phyloP scores from a whole-genome alignment of 768 basidiomycete species.

The Amanita muscaria region DNA sequence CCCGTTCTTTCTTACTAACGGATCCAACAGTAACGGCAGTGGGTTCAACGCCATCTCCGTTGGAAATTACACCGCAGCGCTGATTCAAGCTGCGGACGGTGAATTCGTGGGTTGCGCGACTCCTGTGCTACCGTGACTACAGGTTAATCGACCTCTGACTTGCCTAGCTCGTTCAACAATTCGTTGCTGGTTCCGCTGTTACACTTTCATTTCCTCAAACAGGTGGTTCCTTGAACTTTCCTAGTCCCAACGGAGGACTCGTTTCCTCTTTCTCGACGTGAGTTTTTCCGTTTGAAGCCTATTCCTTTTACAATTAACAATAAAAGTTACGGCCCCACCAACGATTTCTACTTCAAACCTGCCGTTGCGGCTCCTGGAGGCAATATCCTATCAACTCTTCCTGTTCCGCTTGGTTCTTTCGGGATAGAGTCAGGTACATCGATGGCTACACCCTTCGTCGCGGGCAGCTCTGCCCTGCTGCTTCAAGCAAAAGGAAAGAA shows the following conservation, averaged over 20 bases:
- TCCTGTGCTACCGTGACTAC: neutral
- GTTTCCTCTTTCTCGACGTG: conserved; percentile 43
- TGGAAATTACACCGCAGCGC: conserved; percentile 37
- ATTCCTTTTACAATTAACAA: neutral
- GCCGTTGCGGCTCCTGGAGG: conserved; percentile 46
- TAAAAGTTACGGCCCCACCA: conserved; percentile 45
- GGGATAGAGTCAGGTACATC: conserved; percentile 36
- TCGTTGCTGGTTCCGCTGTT: conserved; percentile 33
- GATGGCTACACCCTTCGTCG: conserved; percentile 38
- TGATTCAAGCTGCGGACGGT: conserved; percentile 50
- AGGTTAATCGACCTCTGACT: conserved; percentile 7
- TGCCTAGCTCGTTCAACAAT: conserved; percentile 39
- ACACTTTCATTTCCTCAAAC: conserved; percentile 40
- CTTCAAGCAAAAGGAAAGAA: conserved; percentile 30
- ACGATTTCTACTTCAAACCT: conserved; percentile 52
- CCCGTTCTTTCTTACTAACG: neutral
- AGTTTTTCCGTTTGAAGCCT: neutral
- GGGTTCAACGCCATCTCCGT: conserved; percentile 35
- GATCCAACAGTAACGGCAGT: conserved; percentile 34
- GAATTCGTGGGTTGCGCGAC: conserved; percentile 33
- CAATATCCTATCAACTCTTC: conserved; percentile 39
- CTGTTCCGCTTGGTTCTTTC: conserved; percentile 30
- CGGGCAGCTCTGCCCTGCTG: conserved; percentile 33
- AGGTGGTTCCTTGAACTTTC: conserved; percentile 32
- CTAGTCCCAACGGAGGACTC: conserved; percentile 45